Base-by-base conservation (phyloP, 225 moss, liverwort and hornwort genomes). In the Marchantia paleacea region DNA sequence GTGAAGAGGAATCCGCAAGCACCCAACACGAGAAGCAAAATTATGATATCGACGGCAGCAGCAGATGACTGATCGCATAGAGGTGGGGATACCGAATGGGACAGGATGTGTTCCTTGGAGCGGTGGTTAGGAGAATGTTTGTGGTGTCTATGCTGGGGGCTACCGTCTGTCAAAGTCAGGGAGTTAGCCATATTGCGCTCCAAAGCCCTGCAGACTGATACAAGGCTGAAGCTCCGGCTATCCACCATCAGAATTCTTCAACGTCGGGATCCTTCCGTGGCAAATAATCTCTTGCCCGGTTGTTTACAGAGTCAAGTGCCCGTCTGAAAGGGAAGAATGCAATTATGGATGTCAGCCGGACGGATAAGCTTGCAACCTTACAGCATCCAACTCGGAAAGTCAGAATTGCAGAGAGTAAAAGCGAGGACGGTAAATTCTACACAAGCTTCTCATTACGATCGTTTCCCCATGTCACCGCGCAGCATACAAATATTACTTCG, bases 1-100 rank as follows among this genome's bases (percentile, higher is more conserved):
- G 89, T 94, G 83, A 92, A 90, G 25, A 94, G 86, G 57, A 94
- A 87, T 10, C 87, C 92, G 19, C 90, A 91, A 11, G 90, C 87
- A 26, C 91, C 91, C 24, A 93, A 57, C 0, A 91, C 93, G 8
- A 91, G 57, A 3, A 93, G 52, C 72, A 93, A 39, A 16, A 93
- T 92, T 67, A 91, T 79, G 16, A 94, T 86, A 54, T 94, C 93
- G 1, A 94, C 72, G 0, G 89, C 93, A 5, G 89, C 90, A 11
- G 77, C 77, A 7, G 89, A 82, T 7, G 88, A 90, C 75, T 94
- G 92, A 12, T 94, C 93, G 72, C 93, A 94, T 20, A 89, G 82
- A 12, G 89, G 81, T 74, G 86, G 83, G 8, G 83, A 72, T 3
- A 76, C 54, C 25, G 85, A 68, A n/a, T 83, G 81, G 9, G 77